phyloP scores from a whole-genome alignment of 768 basidiomycete species.

The Suillus subluteus region DNA sequence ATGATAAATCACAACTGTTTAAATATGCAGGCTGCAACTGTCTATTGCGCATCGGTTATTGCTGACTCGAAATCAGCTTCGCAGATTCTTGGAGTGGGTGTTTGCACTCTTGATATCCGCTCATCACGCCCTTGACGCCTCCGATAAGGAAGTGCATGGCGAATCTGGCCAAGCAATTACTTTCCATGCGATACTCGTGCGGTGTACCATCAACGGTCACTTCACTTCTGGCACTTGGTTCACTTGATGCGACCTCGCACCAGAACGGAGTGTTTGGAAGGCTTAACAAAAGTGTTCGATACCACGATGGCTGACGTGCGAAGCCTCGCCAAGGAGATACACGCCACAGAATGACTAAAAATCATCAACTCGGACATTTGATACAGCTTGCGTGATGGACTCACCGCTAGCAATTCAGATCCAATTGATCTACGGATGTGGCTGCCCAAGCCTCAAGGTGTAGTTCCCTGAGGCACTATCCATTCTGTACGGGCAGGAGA shows the following conservation, averaged over 20 bases:
- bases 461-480: not conserved
- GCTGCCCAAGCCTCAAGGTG: not conserved
- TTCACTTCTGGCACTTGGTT: slow-evolving; percentile 7
- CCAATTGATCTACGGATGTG: not conserved
- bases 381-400: not conserved
- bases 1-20: not conserved
- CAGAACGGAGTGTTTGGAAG: not conserved
- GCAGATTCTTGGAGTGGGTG: not conserved
- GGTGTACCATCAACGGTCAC: not conserved
- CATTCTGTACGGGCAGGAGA: not conserved
- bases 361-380: not conserved
- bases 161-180: slow-evolving; percentile 1
- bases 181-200: slow-evolving; percentile 1
- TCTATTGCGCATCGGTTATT: not conserved
- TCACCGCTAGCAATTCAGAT: not conserved
- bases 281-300: not conserved
- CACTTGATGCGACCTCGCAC: not conserved
- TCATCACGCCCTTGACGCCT: not conserved
- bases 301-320: not conserved
- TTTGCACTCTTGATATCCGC: not conserved
- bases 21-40: not conserved
- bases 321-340: not conserved
- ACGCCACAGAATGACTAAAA: slow-evolving; percentile 2
- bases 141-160: slow-evolving; percentile 2
- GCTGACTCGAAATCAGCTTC: not conserved